Evolutionary conservation across 768 basidiomycete genomes (phyloP), one percentile per base, ranked within the genome.

Genomic region (Amanita pallidorosea): DNA sequence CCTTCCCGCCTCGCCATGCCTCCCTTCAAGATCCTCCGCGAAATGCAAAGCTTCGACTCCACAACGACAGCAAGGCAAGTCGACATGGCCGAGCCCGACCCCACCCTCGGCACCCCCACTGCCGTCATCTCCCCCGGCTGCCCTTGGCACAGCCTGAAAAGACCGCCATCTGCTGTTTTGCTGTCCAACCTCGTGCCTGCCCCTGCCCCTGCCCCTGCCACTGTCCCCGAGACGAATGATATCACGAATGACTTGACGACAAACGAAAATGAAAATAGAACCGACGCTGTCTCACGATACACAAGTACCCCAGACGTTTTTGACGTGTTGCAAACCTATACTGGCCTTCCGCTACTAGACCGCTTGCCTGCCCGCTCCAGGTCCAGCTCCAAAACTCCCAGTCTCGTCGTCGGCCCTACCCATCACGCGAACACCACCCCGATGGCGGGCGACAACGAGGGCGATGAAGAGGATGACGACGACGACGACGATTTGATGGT

Each of bases 11-110:
- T 1, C 79, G 76, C 4, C 69, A 72, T 38, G 20, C 31, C 29
- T 17, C 43, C 42, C 18, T 31, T 25, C 43, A 51, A 45, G 34
- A 51, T 51, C 22, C 62, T 92, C n/a, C 82, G 88, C 20, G 84
- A 83, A 61, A 86, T 90, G 83, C 87, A 90, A 56, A 88, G 85
- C 0, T 92, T 91, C 60, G 89, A 92, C 56, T 90, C 88, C 4
- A 81, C 81, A 1, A 63, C 85, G 34, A 92, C 89, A 0, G 88
- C 85, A 0, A 76, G 80, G 20, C 84, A 85, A 44, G 61, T 59
- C 33, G 73, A 73, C 40, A 20, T 38, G 49, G 41, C 55, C 13
- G 56, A 42, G 13, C 34, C 57, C n/a, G 35, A 53, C 52, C 27
- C 51, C 37, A 34, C 52, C 52, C 27, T 49, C 9, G 56, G 57